Evolutionary conservation across 2,329 filamentous ascomycete species (phyloP), one percentile per base, ranked within the genome.

Genomic region (Alternaria ventricosa): DNA sequence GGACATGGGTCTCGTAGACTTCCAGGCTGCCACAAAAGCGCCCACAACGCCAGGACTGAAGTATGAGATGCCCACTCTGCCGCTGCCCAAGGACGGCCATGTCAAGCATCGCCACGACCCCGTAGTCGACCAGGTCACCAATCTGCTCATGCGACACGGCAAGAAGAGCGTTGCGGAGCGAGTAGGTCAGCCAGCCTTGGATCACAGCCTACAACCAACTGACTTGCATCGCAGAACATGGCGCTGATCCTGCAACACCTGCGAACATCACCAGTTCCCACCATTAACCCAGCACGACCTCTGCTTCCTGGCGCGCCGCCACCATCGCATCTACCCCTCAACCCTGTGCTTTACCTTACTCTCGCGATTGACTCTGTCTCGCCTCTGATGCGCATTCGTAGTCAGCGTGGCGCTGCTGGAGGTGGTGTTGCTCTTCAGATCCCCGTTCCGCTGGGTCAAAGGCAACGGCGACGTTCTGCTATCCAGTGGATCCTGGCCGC

Each of bases 321-420:
- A 1, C 85, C 92, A 23, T 84, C 87, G 5, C 90, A 95, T 72
- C 90, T 99, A 10, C 94, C 96, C 3, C 88, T 97, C 30, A 92
- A 97, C 80, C 96, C 96, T 2, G 86, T 96, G 58, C 87, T 92
- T 58, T 99, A 98, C 83, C 89, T 99, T 51, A 93, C 91, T 12
- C 86, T 96, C 30, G 94, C 94, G 30, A 90, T 99, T 74, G 96
- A 99, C 85, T 96, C 93, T 10, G 91, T 99, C 23, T 93, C 94
- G 2, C 96, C 96, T 10, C 87, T 99, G 15, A 84, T 99, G 75
- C 90, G 91, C 70, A 90, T 99, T 75, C 88, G 89, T 58, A 87
- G 87, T 65, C 87, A 93, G 72, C 89, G 89, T 74, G 94, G 93
- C 70, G 88, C 92, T 36, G 92, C 91, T 1, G 95, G 95, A 81